These are phyloP conservation scores for Podila epicladia DNA, from an alignment of 192 early-diverging fungal species.

Conservation along the genomic window DNA sequence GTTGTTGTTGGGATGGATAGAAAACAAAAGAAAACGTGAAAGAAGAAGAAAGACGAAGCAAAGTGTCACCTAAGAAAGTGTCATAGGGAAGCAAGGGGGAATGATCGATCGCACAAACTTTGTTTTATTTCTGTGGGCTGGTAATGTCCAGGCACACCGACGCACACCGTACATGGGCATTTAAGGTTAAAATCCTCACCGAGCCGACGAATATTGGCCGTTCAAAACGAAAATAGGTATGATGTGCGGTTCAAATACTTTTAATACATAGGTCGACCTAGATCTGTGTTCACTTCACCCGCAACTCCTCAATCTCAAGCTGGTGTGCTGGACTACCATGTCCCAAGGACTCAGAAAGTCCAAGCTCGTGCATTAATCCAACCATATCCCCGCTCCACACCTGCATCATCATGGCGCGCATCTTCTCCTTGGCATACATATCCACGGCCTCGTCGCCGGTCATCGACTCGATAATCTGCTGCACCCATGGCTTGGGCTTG, in stretches of 20 bases:
- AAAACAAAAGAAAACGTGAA: not conserved
- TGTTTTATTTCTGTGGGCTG: not conserved
- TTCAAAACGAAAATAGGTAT: not conserved
- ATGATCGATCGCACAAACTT: not conserved
- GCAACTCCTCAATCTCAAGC: constrained; percentile 27
- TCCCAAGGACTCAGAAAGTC: constrained; percentile 7
- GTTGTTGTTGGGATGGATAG: not conserved
- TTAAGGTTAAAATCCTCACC: not conserved
- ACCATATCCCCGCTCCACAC: constrained; percentile 26
- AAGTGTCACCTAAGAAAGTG: not conserved
- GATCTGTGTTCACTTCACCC: not conserved
- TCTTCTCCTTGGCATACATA: constrained; percentile 44
- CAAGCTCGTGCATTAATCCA: constrained; percentile 29
- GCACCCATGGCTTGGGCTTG: constrained; percentile 42
- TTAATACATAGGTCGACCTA: no score
- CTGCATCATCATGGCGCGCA: constrained; percentile 40
- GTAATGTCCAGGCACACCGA: no score
- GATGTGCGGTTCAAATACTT: not conserved
- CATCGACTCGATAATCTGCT: constrained; percentile 32
- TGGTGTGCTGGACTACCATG: constrained; percentile 3
- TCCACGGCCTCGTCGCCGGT: constrained; percentile 41
- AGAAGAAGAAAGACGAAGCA: not conserved
- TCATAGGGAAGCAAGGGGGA: no score
- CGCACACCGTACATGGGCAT: not conserved
- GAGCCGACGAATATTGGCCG: not conserved